Percentiles rank a stretch among this genome's conserved stretches.
Evolutionary conservation across 768 basidiomycete genomes (phyloP).

Genomic region (Lentinula lateritia): DNA sequence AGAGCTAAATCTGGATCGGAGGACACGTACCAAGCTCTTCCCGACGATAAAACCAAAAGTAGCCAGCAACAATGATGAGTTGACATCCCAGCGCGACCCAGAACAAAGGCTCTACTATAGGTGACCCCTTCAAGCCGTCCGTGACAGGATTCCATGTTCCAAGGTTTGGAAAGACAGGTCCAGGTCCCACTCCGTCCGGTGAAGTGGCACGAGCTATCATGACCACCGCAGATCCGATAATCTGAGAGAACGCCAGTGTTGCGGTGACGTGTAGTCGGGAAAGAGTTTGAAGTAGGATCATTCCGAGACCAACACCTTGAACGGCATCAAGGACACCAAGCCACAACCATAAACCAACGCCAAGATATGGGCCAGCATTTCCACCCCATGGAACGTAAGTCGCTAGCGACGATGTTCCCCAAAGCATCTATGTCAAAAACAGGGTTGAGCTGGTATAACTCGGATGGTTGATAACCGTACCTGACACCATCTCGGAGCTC

Average conservation of each 20-base stretch:
- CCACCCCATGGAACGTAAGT: conserved; percentile 95
- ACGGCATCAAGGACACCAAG: conserved; percentile 91
- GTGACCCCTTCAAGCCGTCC: conserved; percentile 65
- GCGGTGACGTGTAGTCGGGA: conserved; percentile 93
- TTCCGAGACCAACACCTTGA: conserved; percentile 90
- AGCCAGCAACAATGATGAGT: conserved; percentile 81
- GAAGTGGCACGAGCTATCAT: conserved; percentile 91
- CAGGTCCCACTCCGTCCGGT: conserved; percentile 85
- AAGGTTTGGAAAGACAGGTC: conserved; percentile 89
- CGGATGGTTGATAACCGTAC: conserved; percentile 24
- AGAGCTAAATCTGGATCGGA: neutral
- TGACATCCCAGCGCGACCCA: conserved; percentile 83
- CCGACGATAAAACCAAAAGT: conserved; percentile 97
- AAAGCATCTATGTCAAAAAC: conserved; percentile 57
- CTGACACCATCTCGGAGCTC: conserved; percentile 94
- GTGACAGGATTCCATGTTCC: conserved; percentile 80
- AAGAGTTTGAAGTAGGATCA: conserved; percentile 88
- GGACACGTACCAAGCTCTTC: conserved; percentile 73
- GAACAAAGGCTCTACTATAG: conserved; percentile 84
- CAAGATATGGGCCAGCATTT: conserved; percentile 77
- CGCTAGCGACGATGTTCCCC: conserved; percentile 93
- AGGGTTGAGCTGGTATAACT: neutral
- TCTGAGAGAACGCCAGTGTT: conserved; percentile 84
- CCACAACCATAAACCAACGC: conserved; percentile 90
- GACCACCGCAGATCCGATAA: conserved; percentile 86